phyloP scores from a whole-genome alignment of 1,284 basidiomycete genomes.

The Veloboletus limbatus region DNA sequence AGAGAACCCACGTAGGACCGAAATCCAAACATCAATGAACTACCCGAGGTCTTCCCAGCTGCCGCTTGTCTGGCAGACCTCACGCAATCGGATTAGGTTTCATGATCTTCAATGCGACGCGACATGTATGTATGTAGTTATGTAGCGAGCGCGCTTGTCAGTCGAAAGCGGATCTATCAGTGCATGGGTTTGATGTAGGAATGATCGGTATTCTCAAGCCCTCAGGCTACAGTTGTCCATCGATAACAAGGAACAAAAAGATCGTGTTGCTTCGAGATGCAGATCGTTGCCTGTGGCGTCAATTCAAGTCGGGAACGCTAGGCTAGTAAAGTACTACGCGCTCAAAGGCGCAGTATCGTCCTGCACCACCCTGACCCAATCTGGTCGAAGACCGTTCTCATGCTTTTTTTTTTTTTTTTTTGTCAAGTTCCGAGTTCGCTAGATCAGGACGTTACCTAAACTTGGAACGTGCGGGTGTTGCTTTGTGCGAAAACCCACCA shows the following conservation, averaged over 20 bases:
- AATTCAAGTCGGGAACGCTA: neutral
- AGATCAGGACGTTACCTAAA: conserved; percentile 9
- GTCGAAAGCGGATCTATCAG: neutral
- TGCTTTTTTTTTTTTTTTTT: conserved; percentile 7
- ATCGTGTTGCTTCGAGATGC: conserved; percentile 4
- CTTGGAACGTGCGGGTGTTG: neutral
- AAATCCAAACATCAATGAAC: neutral
- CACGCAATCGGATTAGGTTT: too few relatives aligned
- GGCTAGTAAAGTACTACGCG: neutral
- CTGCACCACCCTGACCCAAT: conserved; percentile 8
- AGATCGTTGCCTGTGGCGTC: conserved; percentile 24
- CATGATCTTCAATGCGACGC: too few relatives aligned
- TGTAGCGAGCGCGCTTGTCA: neutral
- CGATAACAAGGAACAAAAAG: conserved; percentile 12
- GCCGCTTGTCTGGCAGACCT: too few relatives aligned
- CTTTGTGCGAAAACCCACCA: conserved; percentile 9
- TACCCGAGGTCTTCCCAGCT: neutral
- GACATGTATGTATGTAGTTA: too few relatives aligned
- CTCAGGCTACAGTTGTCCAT: too few relatives aligned
- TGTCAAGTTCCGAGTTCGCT: conserved; percentile 1
- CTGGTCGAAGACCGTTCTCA: conserved; percentile 24
- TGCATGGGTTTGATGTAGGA: neutral
- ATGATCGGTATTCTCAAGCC: neutral
- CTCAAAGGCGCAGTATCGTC: conserved; percentile 11
- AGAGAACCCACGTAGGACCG: conserved; percentile 1